phyloP scores from a whole-genome alignment of 208 protist species.

The Novymonas esmeraldas region DNA sequence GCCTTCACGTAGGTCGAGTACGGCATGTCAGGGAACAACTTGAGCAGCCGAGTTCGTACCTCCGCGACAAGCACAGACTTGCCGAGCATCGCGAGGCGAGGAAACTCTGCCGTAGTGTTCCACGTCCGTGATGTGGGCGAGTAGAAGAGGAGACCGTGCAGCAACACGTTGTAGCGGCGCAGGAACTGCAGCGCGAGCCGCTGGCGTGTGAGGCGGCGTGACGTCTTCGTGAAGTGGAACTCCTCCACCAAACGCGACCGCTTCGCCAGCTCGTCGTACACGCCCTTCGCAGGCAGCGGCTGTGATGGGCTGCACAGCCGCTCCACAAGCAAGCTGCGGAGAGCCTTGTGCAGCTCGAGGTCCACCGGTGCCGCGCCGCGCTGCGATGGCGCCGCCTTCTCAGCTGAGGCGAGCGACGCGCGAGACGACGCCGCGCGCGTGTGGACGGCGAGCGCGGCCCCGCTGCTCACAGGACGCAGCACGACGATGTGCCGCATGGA shows the following conservation, averaged over 20 bases:
- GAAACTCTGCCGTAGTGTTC: constrained; percentile 80
- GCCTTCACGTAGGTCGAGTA: constrained; percentile 26
- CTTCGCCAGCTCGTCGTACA: constrained; percentile 72
- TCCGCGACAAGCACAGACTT: constrained; percentile 60
- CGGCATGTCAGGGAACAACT: constrained; percentile 66
- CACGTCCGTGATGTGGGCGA: constrained; percentile 55
- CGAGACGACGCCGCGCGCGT: too few species aligned
- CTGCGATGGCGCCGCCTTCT: too few species aligned
- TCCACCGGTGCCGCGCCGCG: too few species aligned
- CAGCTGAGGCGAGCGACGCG: too few species aligned
- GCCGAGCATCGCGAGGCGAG: constrained; percentile 70
- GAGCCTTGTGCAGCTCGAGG: background rate
- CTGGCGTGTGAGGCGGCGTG: constrained; percentile 47
- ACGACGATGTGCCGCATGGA: too few species aligned
- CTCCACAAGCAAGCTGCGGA: constrained; percentile 27
- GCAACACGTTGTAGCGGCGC: constrained; percentile 85
- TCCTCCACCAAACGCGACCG: constrained; percentile 72
- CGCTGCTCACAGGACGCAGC: too few species aligned
- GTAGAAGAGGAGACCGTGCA: constrained; percentile 87
- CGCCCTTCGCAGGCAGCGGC: constrained; percentile 52
- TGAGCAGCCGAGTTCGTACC: constrained; percentile 59
- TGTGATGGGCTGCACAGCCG: constrained; percentile 58
- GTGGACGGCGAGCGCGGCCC: too few species aligned
- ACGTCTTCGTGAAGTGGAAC: constrained; percentile 60
- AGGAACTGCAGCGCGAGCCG: constrained; percentile 68